A percentile compares a stretch with the other conserved stretches of the same genome.
Evolutionary conservation across 148 eudicot species (phyloP).

Genomic region (Camellia japonica): DNA sequence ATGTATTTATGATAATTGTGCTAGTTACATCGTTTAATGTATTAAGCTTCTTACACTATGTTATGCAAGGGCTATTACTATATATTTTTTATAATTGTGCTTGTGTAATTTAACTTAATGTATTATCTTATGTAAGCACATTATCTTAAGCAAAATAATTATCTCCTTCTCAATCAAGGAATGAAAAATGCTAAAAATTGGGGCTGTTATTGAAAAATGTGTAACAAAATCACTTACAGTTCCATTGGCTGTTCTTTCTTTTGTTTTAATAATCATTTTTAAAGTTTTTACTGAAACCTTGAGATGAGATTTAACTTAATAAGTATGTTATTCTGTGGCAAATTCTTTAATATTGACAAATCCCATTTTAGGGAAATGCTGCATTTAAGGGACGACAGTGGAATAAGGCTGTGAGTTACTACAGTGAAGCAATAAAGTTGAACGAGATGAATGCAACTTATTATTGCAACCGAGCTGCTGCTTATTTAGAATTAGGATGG

Average conservation of each 20-base stretch:
- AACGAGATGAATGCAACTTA: constrained; percentile 61
- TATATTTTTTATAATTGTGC: no score
- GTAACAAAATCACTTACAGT: not conserved
- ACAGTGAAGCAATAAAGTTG: constrained; percentile 76
- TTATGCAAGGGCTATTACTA: no score
- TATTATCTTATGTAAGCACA: no score
- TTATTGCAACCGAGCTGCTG: constrained; percentile 88
- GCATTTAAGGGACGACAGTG: constrained; percentile 74
- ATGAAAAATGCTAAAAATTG: no score
- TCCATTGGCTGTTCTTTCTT: not conserved
- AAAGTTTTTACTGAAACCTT: not conserved
- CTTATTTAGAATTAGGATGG: constrained; percentile 83
- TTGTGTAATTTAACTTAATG: no score
- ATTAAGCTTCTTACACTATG: no score
- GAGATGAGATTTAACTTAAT: not conserved
- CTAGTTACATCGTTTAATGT: no score
- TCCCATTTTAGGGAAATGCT: constrained; percentile 68
- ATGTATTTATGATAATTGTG: no score
- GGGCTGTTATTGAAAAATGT: no score
- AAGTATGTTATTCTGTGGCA: not conserved
- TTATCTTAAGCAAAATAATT: no score
- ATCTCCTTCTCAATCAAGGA: no score
- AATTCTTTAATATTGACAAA: constrained; percentile 3
- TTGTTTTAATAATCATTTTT: not conserved
- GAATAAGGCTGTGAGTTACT: constrained; percentile 78